A percentile compares a stretch with the other conserved stretches of the same genome.
Evolutionary conservation across 106 monocot species (phyloP).

Genomic region (Dendrobium catenatum): DNA sequence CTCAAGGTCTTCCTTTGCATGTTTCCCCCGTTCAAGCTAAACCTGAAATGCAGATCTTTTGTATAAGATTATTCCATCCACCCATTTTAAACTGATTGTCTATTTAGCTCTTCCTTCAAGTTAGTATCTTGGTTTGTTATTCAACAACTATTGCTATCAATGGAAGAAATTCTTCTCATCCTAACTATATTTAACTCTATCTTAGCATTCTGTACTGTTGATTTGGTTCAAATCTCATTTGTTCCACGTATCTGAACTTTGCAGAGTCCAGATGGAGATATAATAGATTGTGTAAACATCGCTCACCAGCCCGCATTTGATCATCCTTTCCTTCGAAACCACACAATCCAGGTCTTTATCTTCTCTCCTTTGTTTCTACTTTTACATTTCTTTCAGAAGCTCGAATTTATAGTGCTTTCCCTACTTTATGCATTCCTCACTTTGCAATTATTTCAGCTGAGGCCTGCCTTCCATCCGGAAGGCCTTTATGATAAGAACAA

Average conservation of each 20-base stretch:
- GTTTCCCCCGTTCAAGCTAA: not conserved
- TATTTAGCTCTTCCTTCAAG: no score
- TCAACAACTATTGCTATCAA: no score
- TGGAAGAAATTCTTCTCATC: no score
- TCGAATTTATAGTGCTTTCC: not conserved
- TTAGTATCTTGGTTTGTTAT: not conserved
- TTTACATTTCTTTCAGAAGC: not conserved
- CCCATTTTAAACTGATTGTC: no score
- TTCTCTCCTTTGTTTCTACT: not conserved
- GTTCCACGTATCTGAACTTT: not conserved
- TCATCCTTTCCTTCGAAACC: constrained; percentile 19
- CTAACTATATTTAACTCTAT: no score
- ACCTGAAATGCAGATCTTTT: no score
- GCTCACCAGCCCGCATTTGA: constrained; percentile 13
- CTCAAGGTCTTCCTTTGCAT: not conserved
- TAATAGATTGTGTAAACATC: constrained; percentile 18
- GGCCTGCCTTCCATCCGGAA: constrained; percentile 53
- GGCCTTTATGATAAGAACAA: constrained; percentile 40
- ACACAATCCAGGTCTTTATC: constrained; percentile 12
- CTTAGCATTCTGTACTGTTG: no score
- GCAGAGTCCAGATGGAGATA: constrained; percentile 20
- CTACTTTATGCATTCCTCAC: no score
- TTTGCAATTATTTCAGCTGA: constrained; percentile 23
- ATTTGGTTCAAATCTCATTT: no score
- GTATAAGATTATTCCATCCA: no score